Evolutionary conservation across 179 eudicot species (phyloP).

Genomic region (Heliamphora pulchella): DNA sequence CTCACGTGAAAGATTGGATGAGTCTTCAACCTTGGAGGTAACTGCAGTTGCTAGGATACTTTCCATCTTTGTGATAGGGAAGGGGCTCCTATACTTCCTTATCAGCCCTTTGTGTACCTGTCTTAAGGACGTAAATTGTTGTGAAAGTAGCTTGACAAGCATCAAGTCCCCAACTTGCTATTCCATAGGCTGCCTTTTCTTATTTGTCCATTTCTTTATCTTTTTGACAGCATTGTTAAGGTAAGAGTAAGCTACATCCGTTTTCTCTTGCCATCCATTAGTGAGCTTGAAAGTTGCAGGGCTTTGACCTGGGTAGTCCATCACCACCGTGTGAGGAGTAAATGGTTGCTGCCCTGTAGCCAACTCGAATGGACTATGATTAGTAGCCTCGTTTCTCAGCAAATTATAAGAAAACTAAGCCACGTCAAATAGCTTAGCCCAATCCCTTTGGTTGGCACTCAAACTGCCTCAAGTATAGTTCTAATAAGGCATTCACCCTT

Average conservation of each 20-base stretch:
- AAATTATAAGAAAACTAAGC: neutral
- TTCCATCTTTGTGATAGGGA: neutral
- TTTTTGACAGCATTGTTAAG: neutral
- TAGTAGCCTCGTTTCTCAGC: neutral
- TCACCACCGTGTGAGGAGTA: neutral
- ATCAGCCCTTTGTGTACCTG: too few species aligned
- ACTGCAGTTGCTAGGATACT: neutral
- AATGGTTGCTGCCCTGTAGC: neutral
- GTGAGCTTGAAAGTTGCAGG: neutral
- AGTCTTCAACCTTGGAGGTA: neutral
- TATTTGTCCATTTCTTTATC: neutral
- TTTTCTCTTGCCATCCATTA: neutral
- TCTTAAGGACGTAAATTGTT: too few species aligned
- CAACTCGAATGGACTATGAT: neutral
- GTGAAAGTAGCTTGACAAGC: too few species aligned
- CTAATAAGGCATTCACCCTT: conserved; percentile 15
- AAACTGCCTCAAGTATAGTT: conserved; percentile 13
- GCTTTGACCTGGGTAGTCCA: neutral
- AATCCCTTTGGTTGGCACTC: conserved; percentile 9
- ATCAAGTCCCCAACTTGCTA: neutral
- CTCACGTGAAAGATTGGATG: neutral
- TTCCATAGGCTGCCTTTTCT: neutral
- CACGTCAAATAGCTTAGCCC: neutral
- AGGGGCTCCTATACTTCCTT: neutral
- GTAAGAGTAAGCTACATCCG: too few species aligned